Base-by-base conservation (phyloP, 164 flowering plant species). In the Cinnamomum chago region DNA sequence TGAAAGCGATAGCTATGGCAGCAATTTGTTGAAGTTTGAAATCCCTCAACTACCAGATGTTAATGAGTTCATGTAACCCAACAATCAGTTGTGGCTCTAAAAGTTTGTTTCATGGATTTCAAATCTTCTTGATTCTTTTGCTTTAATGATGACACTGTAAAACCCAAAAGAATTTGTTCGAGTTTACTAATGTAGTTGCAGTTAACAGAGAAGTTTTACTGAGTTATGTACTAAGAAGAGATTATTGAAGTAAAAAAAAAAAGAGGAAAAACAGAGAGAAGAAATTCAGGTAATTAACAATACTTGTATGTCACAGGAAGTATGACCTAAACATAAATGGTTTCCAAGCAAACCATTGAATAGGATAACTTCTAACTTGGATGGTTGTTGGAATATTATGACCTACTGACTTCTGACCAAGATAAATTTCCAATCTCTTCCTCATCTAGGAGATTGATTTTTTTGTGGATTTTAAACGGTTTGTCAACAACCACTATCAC, bases 1-100 rank as follows among this genome's bases (percentile, higher is more conserved):
- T 70, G 90, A 86, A 35, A 80, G 80, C 30, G 91, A 86, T 58
- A 89, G 88, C 83, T 84, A 85, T 51, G 80, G 92, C 80, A 88
- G 92, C 76, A 75, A 80, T 70, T 30, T 84, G 79, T 68, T 86
- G 69, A 85, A 82, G 81, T 89, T 88, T 71, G 89, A 87, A 71
- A 75, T 88, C 25, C 87, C 90, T 1, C 86, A 84, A 66, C 62
- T 81, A 23, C 75, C 86, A 73, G 85, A 85, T 76, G 81, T 84
- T 70, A 79, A 80, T 72, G 85, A 80, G 2, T 84, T 83, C 79
- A 80, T 92, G 87, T 88, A 83, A 81, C 13, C 20, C 40, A 47
- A 18, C 20, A 28, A 70, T 51, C 33, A 5, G 18, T 7, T n/a
- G 33, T 15, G 5, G 58, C 24, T 24, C 66, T 20, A 64, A 64